phyloP scores from a whole-genome alignment of 164 flowering plant genomes.

The Magnolia officinalis region DNA sequence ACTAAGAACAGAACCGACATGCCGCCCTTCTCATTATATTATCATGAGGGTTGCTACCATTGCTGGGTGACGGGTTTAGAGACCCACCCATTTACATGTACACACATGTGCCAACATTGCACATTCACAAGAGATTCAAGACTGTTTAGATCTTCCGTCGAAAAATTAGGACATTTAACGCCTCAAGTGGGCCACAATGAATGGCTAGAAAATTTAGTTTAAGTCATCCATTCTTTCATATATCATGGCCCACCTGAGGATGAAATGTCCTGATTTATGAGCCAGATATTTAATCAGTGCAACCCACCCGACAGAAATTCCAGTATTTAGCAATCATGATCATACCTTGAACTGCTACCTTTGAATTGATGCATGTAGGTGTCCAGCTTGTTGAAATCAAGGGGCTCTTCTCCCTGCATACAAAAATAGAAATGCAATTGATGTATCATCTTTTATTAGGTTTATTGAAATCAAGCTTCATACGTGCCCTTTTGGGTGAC shows the following conservation, averaged over 20 bases:
- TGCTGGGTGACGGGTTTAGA: neutral
- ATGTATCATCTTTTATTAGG: neutral
- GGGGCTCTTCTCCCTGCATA: conserved; percentile 15
- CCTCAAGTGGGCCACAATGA: neutral
- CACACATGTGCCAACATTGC: too few species aligned
- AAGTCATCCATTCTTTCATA: neutral
- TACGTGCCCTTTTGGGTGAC: neutral
- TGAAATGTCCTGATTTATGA: neutral
- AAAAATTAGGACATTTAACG: neutral
- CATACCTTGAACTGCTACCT: conserved; percentile 70
- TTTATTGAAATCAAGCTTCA: too few species aligned
- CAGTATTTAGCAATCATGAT: neutral
- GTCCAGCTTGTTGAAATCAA: conserved; percentile 55
- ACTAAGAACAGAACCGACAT: neutral
- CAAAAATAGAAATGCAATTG: neutral
- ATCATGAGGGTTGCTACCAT: neutral
- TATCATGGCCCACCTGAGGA: neutral
- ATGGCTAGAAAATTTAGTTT: neutral
- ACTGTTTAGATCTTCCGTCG: too few species aligned
- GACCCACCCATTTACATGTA: neutral
- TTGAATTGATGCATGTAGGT: conserved; percentile 59
- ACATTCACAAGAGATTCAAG: too few species aligned
- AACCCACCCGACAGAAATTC: neutral
- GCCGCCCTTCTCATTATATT: neutral
- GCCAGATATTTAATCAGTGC: neutral